Evolutionary conservation across 306 rosid species (phyloP).

Genomic region (Casuarina glauca): DNA sequence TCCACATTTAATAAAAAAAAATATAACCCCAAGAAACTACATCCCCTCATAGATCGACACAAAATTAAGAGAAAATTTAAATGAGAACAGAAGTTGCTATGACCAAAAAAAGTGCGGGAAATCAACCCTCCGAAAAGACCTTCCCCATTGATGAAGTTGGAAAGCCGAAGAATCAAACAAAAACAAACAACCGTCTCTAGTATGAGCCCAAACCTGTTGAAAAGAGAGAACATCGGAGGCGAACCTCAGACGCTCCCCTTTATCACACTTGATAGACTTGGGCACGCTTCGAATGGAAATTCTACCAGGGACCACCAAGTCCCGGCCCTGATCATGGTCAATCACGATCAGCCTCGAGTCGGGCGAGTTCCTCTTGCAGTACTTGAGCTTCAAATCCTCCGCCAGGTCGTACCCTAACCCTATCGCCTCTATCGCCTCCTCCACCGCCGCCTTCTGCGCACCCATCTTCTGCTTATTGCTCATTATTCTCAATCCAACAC

Average conservation of each 20-base stretch:
- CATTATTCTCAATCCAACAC: background rate
- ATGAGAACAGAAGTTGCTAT: background rate
- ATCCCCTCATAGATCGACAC: background rate
- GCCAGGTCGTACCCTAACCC: slow-evolving; percentile 72
- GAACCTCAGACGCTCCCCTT: slow-evolving; percentile 80
- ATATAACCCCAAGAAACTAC: background rate
- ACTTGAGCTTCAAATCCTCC: slow-evolving; percentile 65
- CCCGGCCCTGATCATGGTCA: slow-evolving; percentile 41
- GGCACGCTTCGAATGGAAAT: slow-evolving; percentile 64
- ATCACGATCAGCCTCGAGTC: slow-evolving; percentile 51
- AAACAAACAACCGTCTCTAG: background rate
- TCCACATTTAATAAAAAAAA: too few relatives aligned
- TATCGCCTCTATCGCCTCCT: slow-evolving; percentile 45
- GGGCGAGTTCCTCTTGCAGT: slow-evolving; percentile 39
- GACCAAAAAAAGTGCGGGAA: background rate
- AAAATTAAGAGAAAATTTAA: background rate
- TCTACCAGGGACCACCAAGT: slow-evolving; percentile 56
- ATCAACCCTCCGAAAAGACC: background rate
- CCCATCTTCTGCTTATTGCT: slow-evolving; percentile 6
- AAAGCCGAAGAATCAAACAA: background rate
- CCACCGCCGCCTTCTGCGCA: slow-evolving; percentile 33
- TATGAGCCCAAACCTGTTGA: slow-evolving; percentile 56
- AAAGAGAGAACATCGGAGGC: slow-evolving; percentile 76
- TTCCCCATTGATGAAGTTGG: background rate
- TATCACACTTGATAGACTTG: slow-evolving; percentile 77